A percentile compares a stretch with the other conserved stretches of the same genome.
phyloP scores from a whole-genome alignment of 2,329 filamentous ascomycete genomes.

The Amylocarpus encephaloides region DNA sequence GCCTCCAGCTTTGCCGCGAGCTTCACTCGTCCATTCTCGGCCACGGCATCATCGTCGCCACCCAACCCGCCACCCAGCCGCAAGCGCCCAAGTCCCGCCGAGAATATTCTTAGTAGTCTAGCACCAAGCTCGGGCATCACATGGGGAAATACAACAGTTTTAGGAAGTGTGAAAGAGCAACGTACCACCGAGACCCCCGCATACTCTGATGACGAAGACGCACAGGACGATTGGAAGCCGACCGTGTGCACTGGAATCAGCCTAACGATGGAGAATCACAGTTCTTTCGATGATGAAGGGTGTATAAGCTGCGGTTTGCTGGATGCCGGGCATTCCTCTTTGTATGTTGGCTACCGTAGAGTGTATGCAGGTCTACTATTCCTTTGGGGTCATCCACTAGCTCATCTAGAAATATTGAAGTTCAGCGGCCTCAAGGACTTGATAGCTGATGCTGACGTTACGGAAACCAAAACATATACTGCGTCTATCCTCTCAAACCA shows the following conservation, averaged over 20 bases:
- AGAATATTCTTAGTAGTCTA: constrained; percentile 51
- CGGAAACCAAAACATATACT: constrained; percentile 25
- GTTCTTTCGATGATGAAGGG: constrained; percentile 63
- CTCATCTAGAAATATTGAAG: constrained; percentile 61
- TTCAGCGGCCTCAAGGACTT: constrained; percentile 57
- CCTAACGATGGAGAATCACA: constrained; percentile 53
- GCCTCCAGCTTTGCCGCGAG: constrained; percentile 50
- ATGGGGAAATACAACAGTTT: constrained; percentile 34
- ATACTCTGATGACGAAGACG: constrained; percentile 28
- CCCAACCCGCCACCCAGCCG: constrained; percentile 37
- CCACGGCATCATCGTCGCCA: constrained; percentile 37
- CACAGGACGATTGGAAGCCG: constrained; percentile 17
- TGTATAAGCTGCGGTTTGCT: constrained; percentile 56
- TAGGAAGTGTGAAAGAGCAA: constrained; percentile 33
- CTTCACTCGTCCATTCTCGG: constrained; percentile 39
- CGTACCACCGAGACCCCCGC: constrained; percentile 17
- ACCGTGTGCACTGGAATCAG: constrained; percentile 28
- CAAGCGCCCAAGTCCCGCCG: constrained; percentile 57
- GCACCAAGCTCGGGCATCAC: constrained; percentile 36
- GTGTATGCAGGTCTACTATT: constrained; percentile 64
- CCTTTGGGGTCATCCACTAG: constrained; percentile 57
- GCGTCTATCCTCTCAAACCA: constrained; percentile 26
- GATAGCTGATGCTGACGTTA: constrained; percentile 25
- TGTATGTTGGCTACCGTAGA: constrained; percentile 56
- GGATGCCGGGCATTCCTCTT: constrained; percentile 39